Percentiles rank a stretch among this genome's conserved stretches.
phyloP scores from a whole-genome alignment of 1,284 basidiomycete species.

The Ganoderma lingzhi region DNA sequence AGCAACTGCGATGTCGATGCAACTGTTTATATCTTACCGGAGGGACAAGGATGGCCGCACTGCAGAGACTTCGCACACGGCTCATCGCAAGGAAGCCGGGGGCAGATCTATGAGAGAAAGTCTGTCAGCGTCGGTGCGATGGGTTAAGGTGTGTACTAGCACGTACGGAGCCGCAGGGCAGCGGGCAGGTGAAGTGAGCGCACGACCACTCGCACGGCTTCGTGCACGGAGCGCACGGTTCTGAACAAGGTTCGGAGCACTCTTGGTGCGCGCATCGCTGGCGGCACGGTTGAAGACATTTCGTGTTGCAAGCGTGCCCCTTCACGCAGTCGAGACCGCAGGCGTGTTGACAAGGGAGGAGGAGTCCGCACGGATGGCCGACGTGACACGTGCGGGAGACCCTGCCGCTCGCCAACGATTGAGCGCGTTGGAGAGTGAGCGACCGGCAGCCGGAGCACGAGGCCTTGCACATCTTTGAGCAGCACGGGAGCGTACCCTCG shows the following conservation, averaged over 20 bases:
- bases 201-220: constrained; percentile 67
- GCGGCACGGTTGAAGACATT: constrained; percentile 58
- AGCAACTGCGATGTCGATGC: background rate
- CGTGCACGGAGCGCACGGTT: constrained; percentile 70
- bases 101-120: constrained; percentile 61
- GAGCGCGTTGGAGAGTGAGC: constrained; percentile 23
- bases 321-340: constrained; percentile 60
- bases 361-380: constrained; percentile 59
- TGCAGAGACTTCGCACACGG: constrained; percentile 55
- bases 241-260: constrained; percentile 58
- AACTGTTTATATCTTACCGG: constrained; percentile 50
- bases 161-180: constrained; percentile 77
- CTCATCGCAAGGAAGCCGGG: constrained; percentile 70
- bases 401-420: constrained; percentile 6
- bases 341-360: constrained; percentile 65
- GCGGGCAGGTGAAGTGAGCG: constrained; percentile 60
- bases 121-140: background rate
- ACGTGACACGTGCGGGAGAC: constrained; percentile 49
- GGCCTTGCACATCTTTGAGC: constrained; percentile 57
- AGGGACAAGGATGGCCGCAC: constrained; percentile 75
- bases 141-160: background rate
- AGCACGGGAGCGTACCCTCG: constrained; percentile 56
- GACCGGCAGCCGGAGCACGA: constrained; percentile 60
- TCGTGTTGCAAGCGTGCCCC: constrained; percentile 56
- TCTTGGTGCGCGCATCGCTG: constrained; percentile 63